Base-by-base conservation (phyloP, 441 rosid genomes). In the Bruguiera hainesii region DNA sequence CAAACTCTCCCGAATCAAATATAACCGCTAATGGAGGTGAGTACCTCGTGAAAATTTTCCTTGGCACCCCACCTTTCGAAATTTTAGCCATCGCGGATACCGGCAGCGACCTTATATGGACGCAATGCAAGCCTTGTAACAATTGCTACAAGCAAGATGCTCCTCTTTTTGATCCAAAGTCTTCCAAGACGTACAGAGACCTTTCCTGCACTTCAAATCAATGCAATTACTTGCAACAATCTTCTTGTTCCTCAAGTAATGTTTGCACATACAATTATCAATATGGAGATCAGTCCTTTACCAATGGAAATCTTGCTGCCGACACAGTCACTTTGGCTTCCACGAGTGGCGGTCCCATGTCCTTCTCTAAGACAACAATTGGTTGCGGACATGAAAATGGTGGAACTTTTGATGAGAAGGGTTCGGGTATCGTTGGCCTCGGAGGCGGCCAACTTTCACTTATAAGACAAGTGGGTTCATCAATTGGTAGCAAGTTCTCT, bases 21-120 rank as follows among this genome's bases (percentile, higher is more conserved):
- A 21, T 87, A 39, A 13, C 71, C 9, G 52, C 74, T 7, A 65
- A 63, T 55, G 71, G 69, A 0, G 93, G 86, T 3, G 88, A 82
- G 53, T 89, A 78, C 62, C 75, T 81, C 71, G 80, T 85, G 85
- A 63, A 67, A 6, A 71, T 87, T 26, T 75, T 81, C 0, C 60
- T 87, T 0, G 93, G 93, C 26, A 80, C 87, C 1, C 96, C 90
- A 3, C 76, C 83, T 3, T 2, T 78, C 0, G 59, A 67, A 55
- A 68, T 79, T 21, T 39, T 82, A 0, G 87, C 63, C 19, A 75
- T 82, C 0, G 88, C 85, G 5, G 88, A 87, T 60, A 87, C 93
- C 0, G 93, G 89, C 7, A 87, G 89, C 23, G 91, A 89, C 59
- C 82, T 89, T 50, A 80, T 71, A 0, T 89, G 91, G 89, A 71